A percentile compares a stretch with the other conserved stretches of the same genome.
Conservation (phyloP, 371 early-diverging fungal species). For the Mucor ambiguus region DNA sequence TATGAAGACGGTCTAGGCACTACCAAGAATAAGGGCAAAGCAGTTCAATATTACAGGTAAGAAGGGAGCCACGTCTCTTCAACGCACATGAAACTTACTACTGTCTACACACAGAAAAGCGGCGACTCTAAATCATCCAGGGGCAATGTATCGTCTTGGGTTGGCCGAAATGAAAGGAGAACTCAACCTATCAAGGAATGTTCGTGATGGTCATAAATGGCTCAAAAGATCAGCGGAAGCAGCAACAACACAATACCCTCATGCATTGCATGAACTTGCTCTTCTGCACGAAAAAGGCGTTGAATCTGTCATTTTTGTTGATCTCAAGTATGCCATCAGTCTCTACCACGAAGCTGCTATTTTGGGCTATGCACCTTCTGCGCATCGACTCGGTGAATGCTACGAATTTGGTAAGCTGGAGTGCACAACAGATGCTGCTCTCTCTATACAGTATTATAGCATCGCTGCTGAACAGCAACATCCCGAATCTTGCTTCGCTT, state of each 20-base stretch:
- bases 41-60: slow-evolving; percentile 67
- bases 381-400: slow-evolving; percentile 81
- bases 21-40: slow-evolving; percentile 53
- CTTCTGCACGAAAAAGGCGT: slow-evolving; percentile 72
- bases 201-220: slow-evolving; percentile 82
- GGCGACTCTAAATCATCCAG: slow-evolving; percentile 68
- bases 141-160: slow-evolving; percentile 75
- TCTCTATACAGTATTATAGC: slow-evolving; percentile 78
- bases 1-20: slow-evolving; percentile 71
- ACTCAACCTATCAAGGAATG: slow-evolving; percentile 56
- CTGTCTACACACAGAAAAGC: slow-evolving; percentile 53
- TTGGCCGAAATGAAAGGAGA: slow-evolving; percentile 76
- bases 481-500: slow-evolving; percentile 90
- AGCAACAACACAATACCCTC: slow-evolving; percentile 77
- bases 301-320: slow-evolving; percentile 69
- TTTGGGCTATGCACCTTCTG: slow-evolving; percentile 69
- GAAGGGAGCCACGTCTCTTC: neutral
- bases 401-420: slow-evolving; percentile 76
- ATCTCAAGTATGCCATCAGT: slow-evolving; percentile 68
- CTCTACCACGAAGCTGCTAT: slow-evolving; percentile 65
- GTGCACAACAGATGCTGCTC: slow-evolving; percentile 67
- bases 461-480: slow-evolving; percentile 89
- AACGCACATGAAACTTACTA: neutral
- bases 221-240: slow-evolving; percentile 74
- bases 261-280: slow-evolving; percentile 80